Evolutionary conservation across 352 stramenopile genomes (phyloP).

Genomic region (Hyphochytrium catenoides): DNA sequence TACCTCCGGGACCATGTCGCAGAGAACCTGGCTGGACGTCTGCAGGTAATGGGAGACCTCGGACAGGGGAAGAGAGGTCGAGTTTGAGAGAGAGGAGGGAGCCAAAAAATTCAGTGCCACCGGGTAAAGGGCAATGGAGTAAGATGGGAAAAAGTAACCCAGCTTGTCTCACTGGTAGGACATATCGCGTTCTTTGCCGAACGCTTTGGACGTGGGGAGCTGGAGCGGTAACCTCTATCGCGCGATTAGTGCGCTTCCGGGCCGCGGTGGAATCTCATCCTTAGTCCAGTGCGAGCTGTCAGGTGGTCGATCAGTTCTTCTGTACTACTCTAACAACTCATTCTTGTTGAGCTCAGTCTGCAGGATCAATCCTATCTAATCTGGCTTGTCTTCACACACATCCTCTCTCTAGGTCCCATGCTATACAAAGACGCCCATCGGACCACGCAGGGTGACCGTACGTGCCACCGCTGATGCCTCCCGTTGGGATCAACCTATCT

Average conservation of each 20-base stretch:
- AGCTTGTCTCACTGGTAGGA: constrained; percentile 17
- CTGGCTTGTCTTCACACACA: neutral
- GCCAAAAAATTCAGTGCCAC: neutral
- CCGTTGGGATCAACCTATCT: no score
- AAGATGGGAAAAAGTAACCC: no score
- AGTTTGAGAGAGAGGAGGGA: neutral
- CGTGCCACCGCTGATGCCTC: no score
- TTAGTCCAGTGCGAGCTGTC: constrained; percentile 40
- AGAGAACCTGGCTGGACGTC: constrained; percentile 40
- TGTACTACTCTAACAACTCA: neutral
- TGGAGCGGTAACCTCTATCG: constrained; percentile 58
- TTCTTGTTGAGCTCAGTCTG: neutral
- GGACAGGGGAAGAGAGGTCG: neutral
- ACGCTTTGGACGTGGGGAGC: constrained; percentile 44
- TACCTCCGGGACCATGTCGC: constrained; percentile 62
- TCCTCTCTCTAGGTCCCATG: neutral
- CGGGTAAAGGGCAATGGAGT: no score
- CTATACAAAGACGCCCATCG: neutral
- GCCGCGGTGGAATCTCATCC: constrained; percentile 35
- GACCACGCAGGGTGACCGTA: neutral
- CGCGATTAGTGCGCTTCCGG: constrained; percentile 34
- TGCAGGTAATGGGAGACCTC: constrained; percentile 18
- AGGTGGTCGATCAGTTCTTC: neutral
- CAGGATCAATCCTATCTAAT: neutral
- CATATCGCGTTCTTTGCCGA: constrained; percentile 46